Conservation (phyloP, 352 stramenopile species). For the Achlya hypogyna region DNA sequence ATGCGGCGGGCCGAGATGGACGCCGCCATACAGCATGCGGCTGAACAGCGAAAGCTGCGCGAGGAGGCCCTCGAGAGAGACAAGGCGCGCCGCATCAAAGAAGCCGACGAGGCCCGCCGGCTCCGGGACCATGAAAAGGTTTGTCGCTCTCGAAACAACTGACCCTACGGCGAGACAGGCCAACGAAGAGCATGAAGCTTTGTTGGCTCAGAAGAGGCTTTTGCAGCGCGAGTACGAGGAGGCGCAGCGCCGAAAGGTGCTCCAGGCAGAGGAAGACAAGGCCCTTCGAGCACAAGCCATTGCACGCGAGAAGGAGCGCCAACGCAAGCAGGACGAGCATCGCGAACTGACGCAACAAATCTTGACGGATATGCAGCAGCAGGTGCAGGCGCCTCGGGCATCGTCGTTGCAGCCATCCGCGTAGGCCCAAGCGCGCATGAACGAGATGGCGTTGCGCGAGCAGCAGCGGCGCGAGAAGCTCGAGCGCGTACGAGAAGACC, state of each 20-base stretch:
- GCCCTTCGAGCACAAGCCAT: constrained; percentile 34
- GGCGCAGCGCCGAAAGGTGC: constrained; percentile 32
- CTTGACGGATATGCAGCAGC: background rate
- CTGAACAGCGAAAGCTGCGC: constrained; percentile 21
- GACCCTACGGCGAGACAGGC: too few species aligned
- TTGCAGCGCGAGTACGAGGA: constrained; percentile 50
- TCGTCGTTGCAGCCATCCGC: background rate
- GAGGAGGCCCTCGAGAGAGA: constrained; percentile 27
- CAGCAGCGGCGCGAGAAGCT: constrained; percentile 34
- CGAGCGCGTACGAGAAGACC: constrained; percentile 35
- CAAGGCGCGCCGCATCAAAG: constrained; percentile 25
- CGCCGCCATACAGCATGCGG: constrained; percentile 31
- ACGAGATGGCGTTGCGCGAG: constrained; percentile 44
- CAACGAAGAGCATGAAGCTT: constrained; percentile 27
- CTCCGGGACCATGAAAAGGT: constrained; percentile 9
- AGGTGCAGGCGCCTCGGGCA: background rate
- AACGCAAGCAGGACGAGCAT: constrained; percentile 49
- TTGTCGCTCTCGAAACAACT: too few species aligned
- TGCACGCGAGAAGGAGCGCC: constrained; percentile 40
- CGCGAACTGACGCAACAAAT: constrained; percentile 33
- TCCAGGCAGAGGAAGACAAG: constrained; percentile 53
- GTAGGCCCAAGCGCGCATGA: constrained; percentile 1
- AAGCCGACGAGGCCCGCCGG: constrained; percentile 1
- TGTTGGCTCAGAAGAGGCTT: constrained; percentile 30
- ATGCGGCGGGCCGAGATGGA: constrained; percentile 48